Conservation (phyloP, 257 asterid species). For the Solanum gandarillasii region DNA sequence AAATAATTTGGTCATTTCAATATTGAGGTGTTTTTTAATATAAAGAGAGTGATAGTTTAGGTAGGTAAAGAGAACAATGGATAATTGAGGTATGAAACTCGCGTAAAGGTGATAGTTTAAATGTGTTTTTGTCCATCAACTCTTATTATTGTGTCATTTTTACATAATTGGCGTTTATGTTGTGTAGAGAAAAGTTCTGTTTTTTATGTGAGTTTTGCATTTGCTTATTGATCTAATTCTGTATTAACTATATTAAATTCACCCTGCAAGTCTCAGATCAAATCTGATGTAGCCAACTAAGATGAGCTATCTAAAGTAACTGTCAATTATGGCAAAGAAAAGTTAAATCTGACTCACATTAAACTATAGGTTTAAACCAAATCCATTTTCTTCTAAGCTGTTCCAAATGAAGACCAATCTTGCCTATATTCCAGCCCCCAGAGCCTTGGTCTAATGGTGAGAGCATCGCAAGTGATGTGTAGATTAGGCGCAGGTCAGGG, state of each 20-base stretch:
- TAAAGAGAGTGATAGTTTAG: background rate
- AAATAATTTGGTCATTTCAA: background rate
- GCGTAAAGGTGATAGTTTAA: background rate
- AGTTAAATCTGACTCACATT: background rate
- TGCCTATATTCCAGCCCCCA: background rate
- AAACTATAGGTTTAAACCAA: background rate
- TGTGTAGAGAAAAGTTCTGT: background rate
- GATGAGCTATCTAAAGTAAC: background rate
- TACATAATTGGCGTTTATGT: background rate
- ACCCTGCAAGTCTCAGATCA: background rate
- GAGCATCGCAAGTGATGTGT: background rate
- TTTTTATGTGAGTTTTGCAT: background rate
- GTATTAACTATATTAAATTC: background rate
- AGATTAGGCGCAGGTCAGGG: background rate
- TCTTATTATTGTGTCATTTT: background rate
- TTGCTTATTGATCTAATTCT: background rate
- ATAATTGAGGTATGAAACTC: background rate
- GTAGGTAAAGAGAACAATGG: background rate
- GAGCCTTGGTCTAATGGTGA: background rate
- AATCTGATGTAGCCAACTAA: background rate
- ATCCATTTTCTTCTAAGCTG: background rate
- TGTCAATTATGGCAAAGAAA: background rate
- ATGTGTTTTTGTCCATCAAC: background rate
- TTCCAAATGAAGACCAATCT: background rate
- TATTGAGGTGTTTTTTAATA: background rate